Evolutionary conservation across 495 filamentous ascomycete genomes (phyloP).

Genomic region (Sphaerosporella brunnea): DNA sequence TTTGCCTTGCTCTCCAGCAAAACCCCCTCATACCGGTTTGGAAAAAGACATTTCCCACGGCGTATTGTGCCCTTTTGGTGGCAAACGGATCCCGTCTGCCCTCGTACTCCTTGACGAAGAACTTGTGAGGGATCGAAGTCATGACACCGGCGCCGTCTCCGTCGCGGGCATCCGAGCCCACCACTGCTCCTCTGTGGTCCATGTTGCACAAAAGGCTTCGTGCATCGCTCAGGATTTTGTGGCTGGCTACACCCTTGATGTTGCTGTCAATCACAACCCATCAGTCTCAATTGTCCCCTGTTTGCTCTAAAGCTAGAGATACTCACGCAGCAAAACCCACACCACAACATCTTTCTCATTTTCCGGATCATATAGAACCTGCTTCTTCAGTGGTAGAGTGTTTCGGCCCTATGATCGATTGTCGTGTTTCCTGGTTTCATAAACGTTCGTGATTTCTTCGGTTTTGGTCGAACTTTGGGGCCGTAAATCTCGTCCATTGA

Average conservation of each 20-base stretch:
- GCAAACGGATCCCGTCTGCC: slow-evolving; percentile 69
- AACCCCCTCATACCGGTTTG: slow-evolving; percentile 80
- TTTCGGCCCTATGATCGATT: slow-evolving; percentile 93
- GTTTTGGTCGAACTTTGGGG: slow-evolving; percentile 40
- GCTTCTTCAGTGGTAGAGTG: slow-evolving; percentile 84
- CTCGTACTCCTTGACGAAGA: slow-evolving; percentile 97
- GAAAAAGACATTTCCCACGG: slow-evolving; percentile 96
- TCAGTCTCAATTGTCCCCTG: slow-evolving; percentile 6
- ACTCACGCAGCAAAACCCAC: slow-evolving; percentile 95
- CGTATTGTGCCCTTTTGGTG: slow-evolving; percentile 83
- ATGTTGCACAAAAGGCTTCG: slow-evolving; percentile 96
- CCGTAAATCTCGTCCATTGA: slow-evolving; percentile 34
- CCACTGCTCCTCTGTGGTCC: slow-evolving; percentile 97
- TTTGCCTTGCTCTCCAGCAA: slow-evolving; percentile 69
- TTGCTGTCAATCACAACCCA: slow-evolving; percentile 38
- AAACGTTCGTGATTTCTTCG: slow-evolving; percentile 45
- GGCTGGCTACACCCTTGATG: slow-evolving; percentile 92
- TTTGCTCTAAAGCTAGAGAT: too few species aligned
- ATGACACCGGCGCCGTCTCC: slow-evolving; percentile 97
- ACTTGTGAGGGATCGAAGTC: slow-evolving; percentile 97
- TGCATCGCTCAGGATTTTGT: slow-evolving; percentile 99
- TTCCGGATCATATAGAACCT: slow-evolving; percentile 92
- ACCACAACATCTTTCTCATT: slow-evolving; percentile 99
- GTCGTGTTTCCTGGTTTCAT: slow-evolving; percentile 66
- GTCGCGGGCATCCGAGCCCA: slow-evolving; percentile 93